Base-by-base conservation (phyloP, 169 alveolate genomes). In the Cystoisospora suis region DNA sequence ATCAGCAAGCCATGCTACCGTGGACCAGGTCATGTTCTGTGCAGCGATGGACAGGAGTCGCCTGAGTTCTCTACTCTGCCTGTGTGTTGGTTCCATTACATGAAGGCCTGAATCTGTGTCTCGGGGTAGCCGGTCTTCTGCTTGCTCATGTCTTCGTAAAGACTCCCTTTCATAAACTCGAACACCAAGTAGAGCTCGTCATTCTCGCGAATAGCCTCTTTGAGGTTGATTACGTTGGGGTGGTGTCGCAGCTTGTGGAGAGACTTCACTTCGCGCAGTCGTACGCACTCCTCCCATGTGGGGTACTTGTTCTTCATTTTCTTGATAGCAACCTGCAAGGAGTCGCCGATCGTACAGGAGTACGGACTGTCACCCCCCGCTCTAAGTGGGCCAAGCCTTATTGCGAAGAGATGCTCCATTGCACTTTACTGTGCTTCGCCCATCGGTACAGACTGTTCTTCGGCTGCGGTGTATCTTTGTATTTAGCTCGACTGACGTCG, bases 281-380 rank as follows among this genome's bases (percentile, higher is more conserved):
- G 94, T 88, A 95, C 90, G 61, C 98, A 95, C 77, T 96, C 98
- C 49, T 97, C 98, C 97, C 98, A 97, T 81, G 92, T 92, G 87
- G 94, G 92, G 90, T 93, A 97, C 92, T 97, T 94, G 93, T 95
- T 93, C 93, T 97, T 97, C 97, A 97, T 95, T 58, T 94, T 93
- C 90, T 97, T 97, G 32, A 97, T 96, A 20, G 98, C 98, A 0
- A 96, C 98, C 77, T 61, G 23, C 65, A 53, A 53, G 65, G 65
- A 92, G 88, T 75, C 95, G 97, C 32, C 87, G 83, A 40, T n/a
- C n/a, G n/a, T n/a, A n/a, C n/a, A n/a, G n/a, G n/a, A n/a, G n/a
- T n/a, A n/a, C n/a, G n/a, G n/a, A n/a, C n/a, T n/a, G n/a, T n/a
- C n/a, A n/a, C n/a, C n/a, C n/a, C n/a, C n/a, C n/a, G n/a, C n/a